These are phyloP conservation scores for Penicillium alfredii DNA, from an alignment of 495 filamentous ascomycete species.

Conservation along the genomic window DNA sequence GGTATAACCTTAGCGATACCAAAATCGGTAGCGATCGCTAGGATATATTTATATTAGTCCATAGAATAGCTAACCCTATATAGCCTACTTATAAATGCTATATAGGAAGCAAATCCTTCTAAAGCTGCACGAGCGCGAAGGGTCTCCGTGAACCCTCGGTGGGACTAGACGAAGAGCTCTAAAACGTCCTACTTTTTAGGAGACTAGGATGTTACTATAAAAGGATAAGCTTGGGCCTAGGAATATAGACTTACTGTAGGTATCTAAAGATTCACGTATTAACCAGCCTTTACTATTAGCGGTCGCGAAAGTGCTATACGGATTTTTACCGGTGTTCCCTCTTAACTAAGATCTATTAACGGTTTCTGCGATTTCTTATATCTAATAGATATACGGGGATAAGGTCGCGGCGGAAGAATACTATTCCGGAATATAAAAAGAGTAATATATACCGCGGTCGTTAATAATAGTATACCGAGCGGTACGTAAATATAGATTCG, in stretches of 20 bases:
- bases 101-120: conserved; percentile 6
- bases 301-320: conserved; percentile 3
- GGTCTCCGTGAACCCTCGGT: conserved; percentile 20
- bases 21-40: conserved; percentile 13
- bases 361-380: conserved; percentile 2
- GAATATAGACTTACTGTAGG: conserved; percentile 16
- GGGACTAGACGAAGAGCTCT: conserved; percentile 17
- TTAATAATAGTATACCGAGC: neutral
- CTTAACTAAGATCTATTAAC: neutral
- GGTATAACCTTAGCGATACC: conserved; percentile 20
- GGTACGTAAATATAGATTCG: conserved; percentile 4
- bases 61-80: conserved; percentile 19
- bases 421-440: conserved; percentile 8
- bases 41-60: conserved; percentile 7
- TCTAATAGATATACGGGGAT: conserved; percentile 7
- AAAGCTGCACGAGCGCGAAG: conserved; percentile 3
- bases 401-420: conserved; percentile 1
- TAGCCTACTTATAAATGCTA: conserved; percentile 10
- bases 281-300: conserved; percentile 17
- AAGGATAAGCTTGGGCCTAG: conserved; percentile 26
- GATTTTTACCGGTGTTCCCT: conserved; percentile 5
- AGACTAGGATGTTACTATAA: conserved; percentile 28
- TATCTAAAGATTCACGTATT: conserved; percentile 24
- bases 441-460: neutral
- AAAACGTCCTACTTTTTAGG: conserved; percentile 14